Conservation (phyloP, 257 asterid genomes). For the Gynochthodes officinalis region DNA sequence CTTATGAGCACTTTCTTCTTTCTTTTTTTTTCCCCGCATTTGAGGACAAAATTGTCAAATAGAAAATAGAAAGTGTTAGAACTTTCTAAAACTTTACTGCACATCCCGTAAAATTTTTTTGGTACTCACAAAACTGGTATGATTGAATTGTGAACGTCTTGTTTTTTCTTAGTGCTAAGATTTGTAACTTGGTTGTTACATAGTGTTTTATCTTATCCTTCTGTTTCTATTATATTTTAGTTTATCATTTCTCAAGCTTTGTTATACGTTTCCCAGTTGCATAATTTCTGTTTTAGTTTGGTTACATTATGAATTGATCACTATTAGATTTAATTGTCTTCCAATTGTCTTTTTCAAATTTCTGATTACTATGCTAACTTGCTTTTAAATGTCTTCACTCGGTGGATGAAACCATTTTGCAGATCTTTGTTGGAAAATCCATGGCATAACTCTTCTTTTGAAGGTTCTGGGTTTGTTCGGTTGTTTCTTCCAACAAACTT, state of each 20-base stretch:
- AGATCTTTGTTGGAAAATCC: constrained; percentile 92
- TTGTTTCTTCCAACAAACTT: constrained; percentile 89
- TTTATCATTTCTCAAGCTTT: not conserved
- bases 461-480: constrained; percentile 91
- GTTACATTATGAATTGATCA: not conserved
- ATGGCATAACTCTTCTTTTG: constrained; percentile 94
- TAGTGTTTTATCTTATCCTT: not conserved
- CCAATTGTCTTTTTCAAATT: not conserved
- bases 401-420: constrained; percentile 34
- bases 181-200: not conserved
- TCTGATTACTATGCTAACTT: not conserved
- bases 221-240: not conserved
- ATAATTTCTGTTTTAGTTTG: not conserved
- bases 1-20: not conserved
- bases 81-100: not conserved
- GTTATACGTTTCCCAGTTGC: not conserved
- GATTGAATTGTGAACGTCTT: not conserved
- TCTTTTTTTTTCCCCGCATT: not conserved
- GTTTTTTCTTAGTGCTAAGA: not conserved
- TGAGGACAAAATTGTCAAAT: not conserved
- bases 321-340: not conserved
- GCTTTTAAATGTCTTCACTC: constrained; percentile 2
- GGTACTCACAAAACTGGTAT: not conserved
- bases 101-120: not conserved
- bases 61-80: not conserved